Base-by-base conservation (phyloP, 2,329 filamentous ascomycete genomes). In the Gremmenia infestans region DNA sequence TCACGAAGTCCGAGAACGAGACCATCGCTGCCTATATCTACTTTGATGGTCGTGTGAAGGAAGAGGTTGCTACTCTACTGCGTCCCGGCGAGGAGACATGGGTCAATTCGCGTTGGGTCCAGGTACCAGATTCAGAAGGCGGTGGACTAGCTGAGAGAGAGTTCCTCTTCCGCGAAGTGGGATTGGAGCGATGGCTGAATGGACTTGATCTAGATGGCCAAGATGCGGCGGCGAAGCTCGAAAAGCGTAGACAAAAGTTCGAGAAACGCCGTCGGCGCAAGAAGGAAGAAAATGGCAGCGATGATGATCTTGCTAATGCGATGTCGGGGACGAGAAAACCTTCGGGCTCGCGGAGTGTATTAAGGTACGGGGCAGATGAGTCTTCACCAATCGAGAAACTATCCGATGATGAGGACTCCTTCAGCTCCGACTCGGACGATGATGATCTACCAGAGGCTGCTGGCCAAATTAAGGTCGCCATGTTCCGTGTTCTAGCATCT, bases 21-120 rank as follows among this genome's bases (percentile, higher is more conserved):
- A 99, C 94, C 14, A 93, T 99, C 66, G 94, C 94, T 35, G 94
- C 93, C 39, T 99, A 99, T 72, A 97, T 99, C 65, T 99, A 99
- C 76, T 99, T 99, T 69, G 94, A 99, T 72, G 94, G 94, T 17
- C 81, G 94, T 60, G 82, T 83, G 58, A 99, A 99, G 72, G 94
- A 99, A 71, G 94, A 99, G 74, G 95, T 99, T 3, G 94, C 94
- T 52, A 99, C 94, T 12, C 77, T 99, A 55, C 78, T 99, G 52
- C 82, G 94, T 54, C 88, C 92, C 12, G 93, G 94, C 23, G 94
- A 97, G 71, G 94, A 99, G 74, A 99, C 94, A 2, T 99, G 94
- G 94, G 95, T 99, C 23, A 99, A 97, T 69, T 97, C 91, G 54
- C 82, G 94, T 66, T 99, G 94, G 94, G 94, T 99, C 50, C 93